Evolutionary conservation across 2,329 filamentous ascomycete species (phyloP).

Genomic region (Curvularia verruculosa): DNA sequence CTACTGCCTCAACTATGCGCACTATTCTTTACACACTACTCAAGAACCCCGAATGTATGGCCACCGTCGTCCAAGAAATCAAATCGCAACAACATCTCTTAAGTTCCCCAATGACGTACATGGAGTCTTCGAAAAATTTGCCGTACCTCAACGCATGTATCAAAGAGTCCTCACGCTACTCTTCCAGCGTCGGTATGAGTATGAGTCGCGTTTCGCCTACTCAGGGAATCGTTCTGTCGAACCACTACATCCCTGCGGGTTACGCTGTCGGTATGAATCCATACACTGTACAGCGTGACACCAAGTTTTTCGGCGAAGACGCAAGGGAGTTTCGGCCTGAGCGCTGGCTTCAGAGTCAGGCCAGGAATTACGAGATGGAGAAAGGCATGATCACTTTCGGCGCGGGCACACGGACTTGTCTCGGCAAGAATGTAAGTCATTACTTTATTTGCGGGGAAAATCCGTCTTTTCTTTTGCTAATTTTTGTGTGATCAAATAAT

Average conservation of each 20-base stretch:
- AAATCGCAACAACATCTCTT: conserved; percentile 18
- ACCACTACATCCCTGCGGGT: conserved; percentile 43
- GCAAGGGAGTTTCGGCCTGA: conserved; percentile 55
- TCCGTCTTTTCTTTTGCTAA: background rate
- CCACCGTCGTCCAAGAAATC: conserved; percentile 28
- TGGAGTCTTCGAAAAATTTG: conserved; percentile 27
- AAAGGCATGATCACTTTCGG: conserved; percentile 19
- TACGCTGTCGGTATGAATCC: conserved; percentile 46
- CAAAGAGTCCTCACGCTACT: conserved; percentile 31
- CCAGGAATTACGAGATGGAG: conserved; percentile 24
- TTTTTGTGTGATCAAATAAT: background rate
- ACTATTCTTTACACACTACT: conserved; percentile 49
- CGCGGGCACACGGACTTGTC: conserved; percentile 29
- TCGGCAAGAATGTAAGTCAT: conserved; percentile 27
- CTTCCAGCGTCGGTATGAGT: conserved; percentile 22
- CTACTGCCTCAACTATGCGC: conserved; percentile 43
- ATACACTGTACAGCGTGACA: conserved; percentile 48
- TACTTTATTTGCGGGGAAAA: background rate
- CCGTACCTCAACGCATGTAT: conserved; percentile 44
- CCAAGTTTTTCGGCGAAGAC: conserved; percentile 54
- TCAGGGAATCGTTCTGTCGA: conserved; percentile 23
- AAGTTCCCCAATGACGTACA: conserved; percentile 27
- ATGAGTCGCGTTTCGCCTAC: conserved; percentile 38
- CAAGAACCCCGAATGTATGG: conserved; percentile 33
- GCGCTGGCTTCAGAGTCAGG: conserved; percentile 52